Conservation (phyloP, 2,329 filamentous ascomycete genomes). For the Trichoderma sp. region DNA sequence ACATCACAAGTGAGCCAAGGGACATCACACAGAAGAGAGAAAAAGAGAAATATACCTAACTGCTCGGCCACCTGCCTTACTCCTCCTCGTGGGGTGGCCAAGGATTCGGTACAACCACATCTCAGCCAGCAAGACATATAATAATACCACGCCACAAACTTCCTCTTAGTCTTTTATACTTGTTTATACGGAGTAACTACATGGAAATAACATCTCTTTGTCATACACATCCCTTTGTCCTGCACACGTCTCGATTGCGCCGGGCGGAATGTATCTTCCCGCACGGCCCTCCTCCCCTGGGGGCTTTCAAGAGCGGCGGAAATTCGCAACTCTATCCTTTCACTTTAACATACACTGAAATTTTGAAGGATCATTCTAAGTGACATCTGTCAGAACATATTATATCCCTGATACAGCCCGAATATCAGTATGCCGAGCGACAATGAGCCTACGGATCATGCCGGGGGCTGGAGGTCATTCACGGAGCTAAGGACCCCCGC, state of each 20-base stretch:
- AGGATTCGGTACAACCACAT: too few relatives aligned
- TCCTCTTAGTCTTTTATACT: too few relatives aligned
- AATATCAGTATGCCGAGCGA: neutral
- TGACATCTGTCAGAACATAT: neutral
- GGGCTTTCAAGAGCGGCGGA: neutral
- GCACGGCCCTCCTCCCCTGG: neutral
- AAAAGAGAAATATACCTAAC: neutral
- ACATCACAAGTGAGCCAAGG: neutral
- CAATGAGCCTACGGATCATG: neutral
- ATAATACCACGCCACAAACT: neutral
- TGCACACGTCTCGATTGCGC: neutral
- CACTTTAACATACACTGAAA: neutral
- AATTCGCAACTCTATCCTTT: neutral
- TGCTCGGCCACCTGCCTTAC: too few relatives aligned
- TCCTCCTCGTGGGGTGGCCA: too few relatives aligned
- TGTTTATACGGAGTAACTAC: neutral
- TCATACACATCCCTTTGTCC: neutral
- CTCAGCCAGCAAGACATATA: too few relatives aligned
- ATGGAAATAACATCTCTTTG: neutral
- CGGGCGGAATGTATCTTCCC: neutral
- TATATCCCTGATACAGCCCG: neutral
- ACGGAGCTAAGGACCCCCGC: neutral
- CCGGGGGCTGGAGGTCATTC: neutral
- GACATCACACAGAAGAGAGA: neutral
- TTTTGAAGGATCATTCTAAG: neutral